Conservation (phyloP, 306 rosid species). For the Cicer yamashitae region DNA sequence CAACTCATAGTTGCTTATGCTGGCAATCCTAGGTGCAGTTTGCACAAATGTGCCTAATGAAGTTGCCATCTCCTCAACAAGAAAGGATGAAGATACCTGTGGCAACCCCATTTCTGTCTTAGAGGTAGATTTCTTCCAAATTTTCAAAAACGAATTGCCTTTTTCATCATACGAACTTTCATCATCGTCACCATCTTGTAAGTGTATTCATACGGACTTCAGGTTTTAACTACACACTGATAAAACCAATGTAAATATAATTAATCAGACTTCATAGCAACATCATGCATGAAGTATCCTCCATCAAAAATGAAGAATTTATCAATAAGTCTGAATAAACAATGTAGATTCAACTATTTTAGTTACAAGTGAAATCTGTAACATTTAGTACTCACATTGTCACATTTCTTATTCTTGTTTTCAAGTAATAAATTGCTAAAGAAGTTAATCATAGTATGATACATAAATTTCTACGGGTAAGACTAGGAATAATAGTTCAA, state of each 20-base stretch:
- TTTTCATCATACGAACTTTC: not conserved
- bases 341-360: not conserved
- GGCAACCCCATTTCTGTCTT: slow-evolving; percentile 69
- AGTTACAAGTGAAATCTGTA: slow-evolving; percentile 9
- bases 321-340: slow-evolving; percentile 22
- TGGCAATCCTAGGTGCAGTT: slow-evolving; percentile 50
- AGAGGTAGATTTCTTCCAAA: slow-evolving; percentile 38
- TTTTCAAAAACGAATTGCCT: slow-evolving; percentile 31
- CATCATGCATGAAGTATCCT: slow-evolving; percentile 34
- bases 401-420: slow-evolving; percentile 13
- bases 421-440: slow-evolving; percentile 2
- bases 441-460: slow-evolving; percentile 4
- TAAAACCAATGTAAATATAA: slow-evolving; percentile 30
- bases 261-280: slow-evolving; percentile 22
- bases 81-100: slow-evolving; percentile 59
- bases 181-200: slow-evolving; percentile 12
- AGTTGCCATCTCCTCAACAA: slow-evolving; percentile 68
- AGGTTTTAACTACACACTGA: slow-evolving; percentile 30
- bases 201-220: slow-evolving; percentile 16
- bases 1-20: slow-evolving; percentile 59
- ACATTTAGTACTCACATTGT: slow-evolving; percentile 10
- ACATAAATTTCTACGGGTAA: slow-evolving; percentile 29
- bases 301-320: slow-evolving; percentile 46
- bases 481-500: slow-evolving; percentile 14
- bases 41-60: slow-evolving; percentile 63